A percentile compares a stretch with the other conserved stretches of the same genome.
phyloP scores from a whole-genome alignment of 805 yeast genomes.

The Helenozyma rhizophorensis region DNA sequence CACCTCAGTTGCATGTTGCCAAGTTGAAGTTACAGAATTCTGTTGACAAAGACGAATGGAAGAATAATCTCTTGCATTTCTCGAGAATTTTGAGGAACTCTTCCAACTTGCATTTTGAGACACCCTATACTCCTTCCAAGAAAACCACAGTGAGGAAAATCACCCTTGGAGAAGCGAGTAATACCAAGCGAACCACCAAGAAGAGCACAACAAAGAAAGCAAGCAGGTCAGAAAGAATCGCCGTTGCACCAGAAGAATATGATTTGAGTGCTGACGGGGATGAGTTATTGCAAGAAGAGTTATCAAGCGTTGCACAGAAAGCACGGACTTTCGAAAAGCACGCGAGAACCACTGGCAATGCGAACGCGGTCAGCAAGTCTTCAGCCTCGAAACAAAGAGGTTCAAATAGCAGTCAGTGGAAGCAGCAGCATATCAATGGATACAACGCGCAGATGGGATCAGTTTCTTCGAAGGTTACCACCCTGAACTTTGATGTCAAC shows the following conservation, averaged over 20 bases:
- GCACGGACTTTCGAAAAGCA: too few species aligned
- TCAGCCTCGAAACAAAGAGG: too few species aligned
- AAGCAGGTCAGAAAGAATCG: too few species aligned
- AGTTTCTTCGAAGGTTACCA: too few species aligned
- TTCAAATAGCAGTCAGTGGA: too few species aligned
- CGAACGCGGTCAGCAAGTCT: too few species aligned
- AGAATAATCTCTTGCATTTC: constrained; percentile 14
- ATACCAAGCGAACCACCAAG: too few species aligned
- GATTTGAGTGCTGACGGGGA: constrained; percentile 7
- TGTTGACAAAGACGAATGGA: constrained; percentile 22
- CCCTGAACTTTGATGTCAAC: too few species aligned
- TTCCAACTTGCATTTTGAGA: background rate
- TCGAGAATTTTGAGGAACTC: constrained; percentile 5
- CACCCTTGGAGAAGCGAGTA: background rate
- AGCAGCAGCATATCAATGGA: too few species aligned
- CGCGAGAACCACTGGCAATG: too few species aligned
- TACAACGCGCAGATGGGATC: too few species aligned
- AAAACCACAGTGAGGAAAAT: background rate
- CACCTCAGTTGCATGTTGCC: constrained; percentile 15
- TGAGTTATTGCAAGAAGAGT: constrained; percentile 4
- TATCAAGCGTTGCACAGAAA: background rate
- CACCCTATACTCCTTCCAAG: background rate
- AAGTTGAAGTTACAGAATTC: constrained; percentile 28
- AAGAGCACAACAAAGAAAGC: too few species aligned
- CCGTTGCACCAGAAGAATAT: constrained; percentile 1